These are phyloP conservation scores for Hypoxylon sp. DNA, from an alignment of 2,329 filamentous ascomycete genomes.

Conservation along the genomic window DNA sequence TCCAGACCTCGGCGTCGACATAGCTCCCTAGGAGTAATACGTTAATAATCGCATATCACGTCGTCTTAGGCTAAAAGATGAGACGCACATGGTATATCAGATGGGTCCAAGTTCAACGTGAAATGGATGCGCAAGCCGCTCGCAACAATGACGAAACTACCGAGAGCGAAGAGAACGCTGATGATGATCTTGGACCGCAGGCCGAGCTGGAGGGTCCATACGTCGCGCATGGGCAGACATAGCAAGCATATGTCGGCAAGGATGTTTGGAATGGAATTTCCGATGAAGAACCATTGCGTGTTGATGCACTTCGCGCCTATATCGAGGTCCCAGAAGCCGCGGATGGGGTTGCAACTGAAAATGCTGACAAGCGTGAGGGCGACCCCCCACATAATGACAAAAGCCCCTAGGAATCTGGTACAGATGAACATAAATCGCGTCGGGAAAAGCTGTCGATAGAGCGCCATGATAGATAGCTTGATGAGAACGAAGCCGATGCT, in stretches of 20 bases:
- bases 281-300: constrained; percentile 7
- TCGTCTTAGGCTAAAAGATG: too few relatives aligned
- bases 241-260: constrained; percentile 6
- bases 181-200: background rate
- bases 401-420: background rate
- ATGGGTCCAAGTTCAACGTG: background rate
- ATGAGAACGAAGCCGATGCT: background rate
- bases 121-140: constrained; percentile 14
- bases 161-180: constrained; percentile 13
- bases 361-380: background rate
- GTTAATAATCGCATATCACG: background rate
- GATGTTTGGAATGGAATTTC: constrained; percentile 10
- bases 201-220: constrained; percentile 6
- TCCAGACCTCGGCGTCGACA: background rate
- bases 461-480: constrained; percentile 6
- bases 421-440: constrained; percentile 1
- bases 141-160: constrained; percentile 14
- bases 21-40: background rate
- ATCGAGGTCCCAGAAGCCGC: constrained; percentile 8
- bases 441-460: constrained; percentile 12
- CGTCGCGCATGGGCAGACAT: constrained; percentile 16
- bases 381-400: background rate
- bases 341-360: constrained; percentile 4
- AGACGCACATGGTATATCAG: constrained; percentile 5
- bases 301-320: constrained; percentile 3